A percentile compares a stretch with the other conserved stretches of the same genome.
Evolutionary conservation across 2,329 filamentous ascomycete species (phyloP).

Genomic region (Fusarium liriodendri): DNA sequence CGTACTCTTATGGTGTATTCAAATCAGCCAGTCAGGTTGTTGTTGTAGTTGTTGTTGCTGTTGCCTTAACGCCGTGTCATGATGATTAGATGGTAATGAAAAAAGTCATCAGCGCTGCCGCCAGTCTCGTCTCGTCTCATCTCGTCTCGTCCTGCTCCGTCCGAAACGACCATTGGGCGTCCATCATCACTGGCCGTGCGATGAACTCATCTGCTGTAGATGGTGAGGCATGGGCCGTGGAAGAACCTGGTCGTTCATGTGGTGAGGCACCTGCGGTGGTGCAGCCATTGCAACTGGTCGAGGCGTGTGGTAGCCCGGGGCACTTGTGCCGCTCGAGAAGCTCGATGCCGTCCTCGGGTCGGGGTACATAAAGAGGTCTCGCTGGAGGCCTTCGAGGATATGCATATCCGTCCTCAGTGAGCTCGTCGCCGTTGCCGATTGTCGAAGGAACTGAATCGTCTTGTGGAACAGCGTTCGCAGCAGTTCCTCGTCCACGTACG

Average conservation of each 20-base stretch:
- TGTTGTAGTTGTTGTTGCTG: background rate
- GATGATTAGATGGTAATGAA: conserved; percentile 30
- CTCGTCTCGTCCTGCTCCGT: background rate
- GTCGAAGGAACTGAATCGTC: conserved; percentile 81
- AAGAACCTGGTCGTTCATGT: conserved; percentile 37
- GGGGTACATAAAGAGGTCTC: conserved; percentile 54
- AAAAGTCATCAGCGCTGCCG: conserved; percentile 26
- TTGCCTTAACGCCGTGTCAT: conserved; percentile 37
- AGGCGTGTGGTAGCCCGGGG: conserved; percentile 41
- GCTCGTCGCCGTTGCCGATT: conserved; percentile 78
- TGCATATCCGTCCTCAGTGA: conserved; percentile 78
- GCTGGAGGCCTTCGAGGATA: conserved; percentile 72
- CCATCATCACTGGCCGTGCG: conserved; percentile 30
- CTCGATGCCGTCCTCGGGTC: conserved; percentile 51
- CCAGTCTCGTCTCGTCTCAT: background rate
- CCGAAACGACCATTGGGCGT: background rate
- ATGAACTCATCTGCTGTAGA: conserved; percentile 38
- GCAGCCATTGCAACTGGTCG: conserved; percentile 39
- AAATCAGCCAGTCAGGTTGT: conserved; percentile 13
- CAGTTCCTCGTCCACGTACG: conserved; percentile 65
- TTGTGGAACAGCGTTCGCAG: conserved; percentile 73
- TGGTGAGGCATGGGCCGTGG: conserved; percentile 42
- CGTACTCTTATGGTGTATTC: conserved; percentile 23
- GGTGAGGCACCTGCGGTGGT: conserved; percentile 37
- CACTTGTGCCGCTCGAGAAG: conserved; percentile 56